Conservation (phyloP, 805 yeast genomes). For the Candida palmyrensis region DNA sequence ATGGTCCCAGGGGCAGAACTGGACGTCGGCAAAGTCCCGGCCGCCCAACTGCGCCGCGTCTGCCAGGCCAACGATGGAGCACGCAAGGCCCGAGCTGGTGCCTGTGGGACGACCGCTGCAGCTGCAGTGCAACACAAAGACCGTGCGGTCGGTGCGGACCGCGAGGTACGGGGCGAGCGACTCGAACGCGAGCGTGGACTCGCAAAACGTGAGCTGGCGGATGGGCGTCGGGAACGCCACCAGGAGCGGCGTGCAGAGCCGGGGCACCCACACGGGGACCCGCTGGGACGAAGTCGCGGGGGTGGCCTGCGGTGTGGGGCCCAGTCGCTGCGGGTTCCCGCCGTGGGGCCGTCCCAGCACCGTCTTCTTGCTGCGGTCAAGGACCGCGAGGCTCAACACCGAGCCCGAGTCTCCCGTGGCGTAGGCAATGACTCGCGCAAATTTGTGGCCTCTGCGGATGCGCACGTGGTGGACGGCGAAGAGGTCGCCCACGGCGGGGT, state of each 20-base stretch:
- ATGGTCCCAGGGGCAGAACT: conserved; percentile 39
- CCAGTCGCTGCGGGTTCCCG: too few relatives aligned
- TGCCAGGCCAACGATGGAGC: not conserved
- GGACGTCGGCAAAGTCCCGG: conserved; percentile 39
- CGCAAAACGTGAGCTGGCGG: conserved; percentile 12
- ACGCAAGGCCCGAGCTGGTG: too few relatives aligned
- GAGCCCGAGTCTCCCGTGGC: conserved; percentile 28
- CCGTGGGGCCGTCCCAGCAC: too few relatives aligned
- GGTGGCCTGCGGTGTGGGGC: conserved; percentile 40
- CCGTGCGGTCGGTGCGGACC: conserved; percentile 5
- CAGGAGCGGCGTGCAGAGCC: too few relatives aligned
- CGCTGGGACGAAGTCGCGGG: too few relatives aligned
- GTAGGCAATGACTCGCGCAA: conserved; percentile 16
- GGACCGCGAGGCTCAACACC: conserved; percentile 19
- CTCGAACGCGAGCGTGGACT: conserved; percentile 27
- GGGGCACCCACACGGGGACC: too few relatives aligned
- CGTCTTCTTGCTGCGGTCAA: conserved; percentile 7
- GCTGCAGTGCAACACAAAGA: conserved; percentile 4
- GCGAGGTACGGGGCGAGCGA: conserved; percentile 26
- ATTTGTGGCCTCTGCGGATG: conserved; percentile 3
- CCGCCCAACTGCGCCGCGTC: conserved; percentile 18
- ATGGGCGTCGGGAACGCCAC: conserved; percentile 20
- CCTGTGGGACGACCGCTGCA: conserved; percentile 1
- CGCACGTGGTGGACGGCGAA: conserved; percentile 15
- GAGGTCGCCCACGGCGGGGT: conserved; percentile 29